Conservation (phyloP, 371 early-diverging fungal genomes). For the Mortierella sp. region DNA sequence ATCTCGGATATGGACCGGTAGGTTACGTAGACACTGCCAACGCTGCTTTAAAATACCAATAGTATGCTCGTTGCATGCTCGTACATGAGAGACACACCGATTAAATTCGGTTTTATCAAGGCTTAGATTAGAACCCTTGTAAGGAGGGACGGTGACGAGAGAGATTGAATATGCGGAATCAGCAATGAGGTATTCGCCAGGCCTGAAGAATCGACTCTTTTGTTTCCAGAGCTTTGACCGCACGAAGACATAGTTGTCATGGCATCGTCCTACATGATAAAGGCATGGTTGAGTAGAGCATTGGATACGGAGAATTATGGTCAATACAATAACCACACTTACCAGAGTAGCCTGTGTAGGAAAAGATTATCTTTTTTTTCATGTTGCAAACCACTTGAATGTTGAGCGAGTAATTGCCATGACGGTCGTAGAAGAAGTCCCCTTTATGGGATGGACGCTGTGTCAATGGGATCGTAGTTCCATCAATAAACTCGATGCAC, state of each 20-base stretch:
- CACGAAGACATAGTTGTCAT: too few relatives aligned
- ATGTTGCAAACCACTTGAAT: slow-evolving; percentile 7
- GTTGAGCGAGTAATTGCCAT: slow-evolving; percentile 11
- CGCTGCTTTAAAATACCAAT: slow-evolving; percentile 18
- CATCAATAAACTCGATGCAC: slow-evolving; percentile 17
- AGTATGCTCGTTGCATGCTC: slow-evolving; percentile 12
- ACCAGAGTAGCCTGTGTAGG: slow-evolving; percentile 9
- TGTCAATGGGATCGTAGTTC: slow-evolving; percentile 6
- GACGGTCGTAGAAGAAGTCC: slow-evolving; percentile 17
- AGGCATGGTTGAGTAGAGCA: too few relatives aligned
- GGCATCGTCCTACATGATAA: too few relatives aligned
- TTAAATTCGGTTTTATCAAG: slow-evolving; percentile 10
- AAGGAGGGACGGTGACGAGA: background rate
- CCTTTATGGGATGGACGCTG: background rate
- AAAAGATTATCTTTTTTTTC: background rate
- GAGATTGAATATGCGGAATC: slow-evolving; percentile 15
- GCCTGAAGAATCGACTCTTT: too few relatives aligned
- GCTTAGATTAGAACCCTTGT: slow-evolving; percentile 3
- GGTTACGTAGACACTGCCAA: background rate
- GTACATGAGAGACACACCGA: slow-evolving; percentile 8
- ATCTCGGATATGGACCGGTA: background rate
- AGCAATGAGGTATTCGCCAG: slow-evolving; percentile 5
- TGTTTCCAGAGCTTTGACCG: too few relatives aligned
- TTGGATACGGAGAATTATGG: too few relatives aligned
- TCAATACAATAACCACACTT: too few relatives aligned